phyloP scores from a whole-genome alignment of 1,139 yeast species.

The Candida freyschussii region DNA sequence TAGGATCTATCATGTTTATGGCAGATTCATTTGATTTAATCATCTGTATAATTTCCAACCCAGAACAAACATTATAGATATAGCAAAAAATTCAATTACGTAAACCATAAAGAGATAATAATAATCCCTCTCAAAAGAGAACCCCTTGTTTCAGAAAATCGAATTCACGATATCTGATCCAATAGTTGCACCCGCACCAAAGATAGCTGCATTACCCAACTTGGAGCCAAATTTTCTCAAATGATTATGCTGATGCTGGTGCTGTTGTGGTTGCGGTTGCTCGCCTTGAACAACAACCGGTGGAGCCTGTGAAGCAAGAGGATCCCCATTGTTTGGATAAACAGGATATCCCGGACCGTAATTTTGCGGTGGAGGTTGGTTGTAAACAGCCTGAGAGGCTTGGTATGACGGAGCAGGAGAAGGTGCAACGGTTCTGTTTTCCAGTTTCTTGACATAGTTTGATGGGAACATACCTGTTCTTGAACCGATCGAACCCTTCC shows the following conservation, averaged over 20 bases:
- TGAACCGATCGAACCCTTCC: constrained; percentile 67
- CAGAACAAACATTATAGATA: not conserved
- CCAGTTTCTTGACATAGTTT: constrained; percentile 62
- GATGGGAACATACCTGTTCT: constrained; percentile 83
- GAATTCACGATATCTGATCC: constrained; percentile 86
- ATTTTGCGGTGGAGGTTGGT: constrained; percentile 18
- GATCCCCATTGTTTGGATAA: too few species aligned
- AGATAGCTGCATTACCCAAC: constrained; percentile 87
- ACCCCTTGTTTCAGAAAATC: constrained; percentile 47
- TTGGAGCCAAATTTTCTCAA: constrained; percentile 73
- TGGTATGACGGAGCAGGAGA: constrained; percentile 21
- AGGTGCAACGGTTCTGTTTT: constrained; percentile 23
- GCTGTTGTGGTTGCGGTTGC: constrained; percentile 25
- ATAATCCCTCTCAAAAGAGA: not conserved
- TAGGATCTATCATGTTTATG: constrained; percentile 35
- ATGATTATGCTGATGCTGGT: constrained; percentile 26
- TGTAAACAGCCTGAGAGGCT: constrained; percentile 13
- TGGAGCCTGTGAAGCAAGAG: too few species aligned
- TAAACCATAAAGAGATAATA: not conserved
- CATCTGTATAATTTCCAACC: not conserved
- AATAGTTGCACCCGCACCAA: constrained; percentile 96
- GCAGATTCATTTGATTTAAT: constrained; percentile 7
- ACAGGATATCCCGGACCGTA: constrained; percentile 27
- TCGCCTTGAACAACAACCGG: too few species aligned
- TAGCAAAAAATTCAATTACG: not conserved